Percentiles rank a stretch among this genome's conserved stretches.
These are phyloP conservation scores for Orbilia brochopaga DNA, from an alignment of 2,329 filamentous ascomycete species.

Conservation along the genomic window DNA sequence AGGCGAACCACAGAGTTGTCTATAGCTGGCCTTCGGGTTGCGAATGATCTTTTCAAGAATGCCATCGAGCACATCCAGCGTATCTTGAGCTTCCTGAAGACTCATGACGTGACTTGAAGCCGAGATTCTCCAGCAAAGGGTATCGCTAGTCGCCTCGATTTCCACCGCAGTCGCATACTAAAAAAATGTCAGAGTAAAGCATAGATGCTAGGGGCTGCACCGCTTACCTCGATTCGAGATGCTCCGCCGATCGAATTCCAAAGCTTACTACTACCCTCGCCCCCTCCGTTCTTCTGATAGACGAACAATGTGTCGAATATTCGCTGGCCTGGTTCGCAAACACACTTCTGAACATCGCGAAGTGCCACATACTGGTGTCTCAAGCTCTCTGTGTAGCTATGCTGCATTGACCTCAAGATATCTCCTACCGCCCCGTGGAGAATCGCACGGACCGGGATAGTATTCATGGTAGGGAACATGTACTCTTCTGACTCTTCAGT, in stretches of 20 bases:
- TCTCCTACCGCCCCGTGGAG: slow-evolving; percentile 71
- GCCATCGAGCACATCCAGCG: slow-evolving; percentile 20
- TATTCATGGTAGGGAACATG: slow-evolving; percentile 92
- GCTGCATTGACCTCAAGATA: slow-evolving; percentile 76
- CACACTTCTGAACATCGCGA: slow-evolving; percentile 67
- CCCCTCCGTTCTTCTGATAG: slow-evolving; percentile 65
- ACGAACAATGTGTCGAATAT: slow-evolving; percentile 72
- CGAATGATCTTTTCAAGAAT: slow-evolving; percentile 37
- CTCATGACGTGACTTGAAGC: slow-evolving; percentile 65
- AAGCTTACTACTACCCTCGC: slow-evolving; percentile 57
- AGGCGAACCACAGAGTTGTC: slow-evolving; percentile 2
- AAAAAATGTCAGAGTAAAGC: slow-evolving; percentile 57
- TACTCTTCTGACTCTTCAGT: slow-evolving; percentile 70
- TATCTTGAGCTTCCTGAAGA: slow-evolving; percentile 57
- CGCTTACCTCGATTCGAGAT: slow-evolving; percentile 69
- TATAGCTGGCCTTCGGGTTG: slow-evolving; percentile 12
- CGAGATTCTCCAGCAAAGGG: slow-evolving; percentile 73
- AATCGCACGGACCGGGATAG: slow-evolving; percentile 74
- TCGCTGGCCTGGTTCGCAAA: slow-evolving; percentile 60
- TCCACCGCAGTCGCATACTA: slow-evolving; percentile 63
- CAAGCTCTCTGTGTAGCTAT: slow-evolving; percentile 69
- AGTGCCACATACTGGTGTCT: slow-evolving; percentile 79
- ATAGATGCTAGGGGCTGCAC: slow-evolving; percentile 61
- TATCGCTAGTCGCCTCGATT: slow-evolving; percentile 68
- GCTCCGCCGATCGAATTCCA: slow-evolving; percentile 69